These are phyloP conservation scores for Cylindrodendrum hubeiense DNA, from an alignment of 2,329 filamentous ascomycete species.

Conservation along the genomic window DNA sequence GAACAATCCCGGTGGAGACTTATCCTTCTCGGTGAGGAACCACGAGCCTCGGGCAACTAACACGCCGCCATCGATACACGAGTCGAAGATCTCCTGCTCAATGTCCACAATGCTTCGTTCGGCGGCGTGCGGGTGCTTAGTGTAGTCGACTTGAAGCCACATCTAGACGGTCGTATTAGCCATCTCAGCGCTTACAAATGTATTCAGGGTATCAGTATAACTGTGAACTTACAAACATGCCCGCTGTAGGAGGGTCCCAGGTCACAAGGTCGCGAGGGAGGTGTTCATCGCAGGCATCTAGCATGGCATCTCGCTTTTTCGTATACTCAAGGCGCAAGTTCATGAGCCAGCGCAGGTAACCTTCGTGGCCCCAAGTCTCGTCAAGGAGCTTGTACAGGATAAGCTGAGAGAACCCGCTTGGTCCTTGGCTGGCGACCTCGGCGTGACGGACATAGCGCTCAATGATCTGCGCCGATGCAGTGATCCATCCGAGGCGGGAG, in stretches of 20 bases:
- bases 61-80: conserved; percentile 80
- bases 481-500: conserved; percentile 88
- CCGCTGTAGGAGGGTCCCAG: conserved; percentile 85
- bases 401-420: conserved; percentile 86
- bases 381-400: conserved; percentile 91
- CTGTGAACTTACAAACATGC: conserved; percentile 88
- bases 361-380: conserved; percentile 92
- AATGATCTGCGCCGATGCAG: conserved; percentile 85
- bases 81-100: conserved; percentile 88
- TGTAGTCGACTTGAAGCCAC: conserved; percentile 79
- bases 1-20: conserved; percentile 75
- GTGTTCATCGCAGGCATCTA: conserved; percentile 83
- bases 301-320: conserved; percentile 78
- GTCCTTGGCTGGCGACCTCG: conserved; percentile 87
- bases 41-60: conserved; percentile 88
- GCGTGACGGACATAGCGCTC: conserved; percentile 86
- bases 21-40: conserved; percentile 83
- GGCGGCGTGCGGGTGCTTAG: conserved; percentile 71
- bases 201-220: background rate
- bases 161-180: conserved; percentile 58
- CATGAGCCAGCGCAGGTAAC: conserved; percentile 91
- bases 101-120: conserved; percentile 71
- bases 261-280: conserved; percentile 80
- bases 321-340: conserved; percentile 87
- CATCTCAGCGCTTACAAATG: background rate